These are phyloP conservation scores for Grigorovia transvaalensis DNA, from an alignment of 805 yeast species.

Conservation along the genomic window DNA sequence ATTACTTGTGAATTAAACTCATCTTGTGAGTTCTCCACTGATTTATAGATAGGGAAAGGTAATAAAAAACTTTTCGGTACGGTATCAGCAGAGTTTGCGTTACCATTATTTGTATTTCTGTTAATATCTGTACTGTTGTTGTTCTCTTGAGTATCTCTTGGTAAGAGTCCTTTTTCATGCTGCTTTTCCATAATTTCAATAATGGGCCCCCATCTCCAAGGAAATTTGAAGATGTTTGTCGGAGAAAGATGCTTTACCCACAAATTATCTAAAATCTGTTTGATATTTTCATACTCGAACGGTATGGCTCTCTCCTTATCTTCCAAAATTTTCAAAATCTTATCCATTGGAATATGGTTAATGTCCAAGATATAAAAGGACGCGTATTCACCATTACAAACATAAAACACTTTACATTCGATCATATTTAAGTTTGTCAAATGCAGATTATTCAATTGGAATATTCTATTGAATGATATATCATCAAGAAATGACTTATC, in stretches of 20 bases:
- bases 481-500: not conserved
- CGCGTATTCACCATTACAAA: not conserved
- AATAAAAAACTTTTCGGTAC: slow-evolving; percentile 7
- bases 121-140: not conserved
- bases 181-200: not conserved
- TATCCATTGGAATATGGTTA: not conserved
- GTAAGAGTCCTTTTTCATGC: not conserved
- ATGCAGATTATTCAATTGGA: not conserved
- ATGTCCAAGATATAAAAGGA: not conserved
- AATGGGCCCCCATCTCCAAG: not conserved
- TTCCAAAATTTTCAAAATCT: not conserved
- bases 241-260: not conserved
- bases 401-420: not conserved
- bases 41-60: slow-evolving; percentile 1
- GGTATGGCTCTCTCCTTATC: not conserved
- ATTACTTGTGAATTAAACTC: slow-evolving; percentile 13
- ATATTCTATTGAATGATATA: not conserved
- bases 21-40: slow-evolving; percentile 4
- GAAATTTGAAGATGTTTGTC: not conserved
- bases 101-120: not conserved
- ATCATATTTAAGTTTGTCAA: not conserved
- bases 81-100: no score
- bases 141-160: not conserved
- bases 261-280: not conserved
- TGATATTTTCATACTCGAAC: not conserved